phyloP scores from a whole-genome alignment of 2,329 filamentous ascomycete genomes.

The Stemphylium beticola region DNA sequence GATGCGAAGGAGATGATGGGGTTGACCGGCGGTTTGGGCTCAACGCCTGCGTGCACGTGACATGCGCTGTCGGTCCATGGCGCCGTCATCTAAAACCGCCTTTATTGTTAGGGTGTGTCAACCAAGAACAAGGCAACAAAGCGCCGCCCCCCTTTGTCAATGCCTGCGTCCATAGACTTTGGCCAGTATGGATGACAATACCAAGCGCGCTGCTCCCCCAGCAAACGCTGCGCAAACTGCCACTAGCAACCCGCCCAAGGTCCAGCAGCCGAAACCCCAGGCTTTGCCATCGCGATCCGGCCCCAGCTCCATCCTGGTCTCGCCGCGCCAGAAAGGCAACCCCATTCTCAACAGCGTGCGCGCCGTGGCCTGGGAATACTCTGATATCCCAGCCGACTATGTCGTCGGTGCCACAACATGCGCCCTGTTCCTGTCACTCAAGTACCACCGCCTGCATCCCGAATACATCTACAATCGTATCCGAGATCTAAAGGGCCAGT shows the following conservation, averaged over 20 bases:
- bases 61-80: background rate
- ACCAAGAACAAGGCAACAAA: background rate
- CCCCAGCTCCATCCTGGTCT: conserved; percentile 85
- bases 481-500: conserved; percentile 80
- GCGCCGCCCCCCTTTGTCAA: conserved; percentile 11
- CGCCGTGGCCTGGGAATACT: conserved; percentile 91
- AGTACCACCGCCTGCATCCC: conserved; percentile 95
- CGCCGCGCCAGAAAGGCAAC: conserved; percentile 91
- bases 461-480: conserved; percentile 98
- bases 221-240: conserved; percentile 9
- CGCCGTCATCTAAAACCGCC: conserved; percentile 10
- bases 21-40: conserved; percentile 20
- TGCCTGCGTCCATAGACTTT: conserved; percentile 19
- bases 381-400: conserved; percentile 95
- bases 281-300: conserved; percentile 70
- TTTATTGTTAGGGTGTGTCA: conserved; percentile 12
- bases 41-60: conserved; percentile 21
- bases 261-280: conserved; percentile 89
- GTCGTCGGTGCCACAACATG: conserved; percentile 86
- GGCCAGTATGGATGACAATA: conserved; percentile 44
- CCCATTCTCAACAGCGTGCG: conserved; percentile 85
- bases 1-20: conserved; percentile 21
- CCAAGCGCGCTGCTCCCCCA: conserved; percentile 21
- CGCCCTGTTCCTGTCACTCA: conserved; percentile 89
- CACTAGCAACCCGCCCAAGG: conserved; percentile 48